A percentile compares a stretch with the other conserved stretches of the same genome.
Evolutionary conservation across 2,329 filamentous ascomycete genomes (phyloP).

Genomic region (Nothomitra cinnamomea): DNA sequence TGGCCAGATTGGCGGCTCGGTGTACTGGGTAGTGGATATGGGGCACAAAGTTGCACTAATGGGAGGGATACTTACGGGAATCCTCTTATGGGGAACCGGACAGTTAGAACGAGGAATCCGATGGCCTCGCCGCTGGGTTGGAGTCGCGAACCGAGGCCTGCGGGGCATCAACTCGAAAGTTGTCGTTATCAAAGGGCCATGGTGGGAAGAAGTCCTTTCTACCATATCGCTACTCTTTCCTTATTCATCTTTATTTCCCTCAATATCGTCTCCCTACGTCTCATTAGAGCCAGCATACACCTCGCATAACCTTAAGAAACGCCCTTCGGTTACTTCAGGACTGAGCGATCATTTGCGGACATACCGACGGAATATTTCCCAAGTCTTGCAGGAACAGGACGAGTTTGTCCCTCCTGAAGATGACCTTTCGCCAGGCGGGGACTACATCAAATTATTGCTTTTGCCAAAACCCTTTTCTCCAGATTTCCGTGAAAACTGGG

Average conservation of each 20-base stretch:
- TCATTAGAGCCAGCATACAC: slow-evolving; percentile 35
- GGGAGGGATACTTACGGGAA: slow-evolving; percentile 71
- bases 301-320: neutral
- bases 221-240: slow-evolving; percentile 64
- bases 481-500: slow-evolving; percentile 93
- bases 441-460: slow-evolving; percentile 78
- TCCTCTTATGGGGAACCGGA: slow-evolving; percentile 84
- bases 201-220: slow-evolving; percentile 62
- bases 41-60: slow-evolving; percentile 82
- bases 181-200: slow-evolving; percentile 67
- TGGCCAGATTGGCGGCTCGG: slow-evolving; percentile 79
- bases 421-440: slow-evolving; percentile 75
- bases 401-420: slow-evolving; percentile 57
- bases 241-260: slow-evolving; percentile 53
- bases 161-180: slow-evolving; percentile 93
- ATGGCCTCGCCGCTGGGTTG: slow-evolving; percentile 86
- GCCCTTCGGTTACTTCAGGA: neutral
- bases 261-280: slow-evolving; percentile 52
- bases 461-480: slow-evolving; percentile 90
- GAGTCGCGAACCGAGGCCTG: slow-evolving; percentile 74
- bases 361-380: neutral
- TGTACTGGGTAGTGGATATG: slow-evolving; percentile 92
- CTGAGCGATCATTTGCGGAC: neutral
- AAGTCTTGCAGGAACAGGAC: slow-evolving; percentile 39
- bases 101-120: slow-evolving; percentile 92